phyloP scores from a whole-genome alignment of 2,329 filamentous ascomycete species.

The Cercospora nicotianae region DNA sequence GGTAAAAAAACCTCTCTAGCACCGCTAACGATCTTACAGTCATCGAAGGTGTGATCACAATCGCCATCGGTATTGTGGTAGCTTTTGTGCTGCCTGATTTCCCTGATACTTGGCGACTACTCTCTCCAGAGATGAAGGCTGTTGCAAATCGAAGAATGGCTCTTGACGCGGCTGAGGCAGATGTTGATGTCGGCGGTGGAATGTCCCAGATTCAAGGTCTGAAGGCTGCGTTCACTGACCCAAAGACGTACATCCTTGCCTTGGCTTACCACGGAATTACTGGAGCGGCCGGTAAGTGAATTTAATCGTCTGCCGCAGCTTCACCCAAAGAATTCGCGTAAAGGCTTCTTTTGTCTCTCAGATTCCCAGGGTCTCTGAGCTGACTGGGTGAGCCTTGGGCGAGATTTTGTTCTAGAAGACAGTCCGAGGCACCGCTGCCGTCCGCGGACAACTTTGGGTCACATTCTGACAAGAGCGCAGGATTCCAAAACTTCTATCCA shows the following conservation, averaged over 20 bases:
- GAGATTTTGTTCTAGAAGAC: too few species aligned
- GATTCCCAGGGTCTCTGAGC: too few species aligned
- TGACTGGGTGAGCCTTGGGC: too few species aligned
- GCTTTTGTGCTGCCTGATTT: constrained; percentile 52
- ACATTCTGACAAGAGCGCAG: constrained; percentile 24
- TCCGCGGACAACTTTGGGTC: too few species aligned
- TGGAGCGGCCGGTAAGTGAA: constrained; percentile 40
- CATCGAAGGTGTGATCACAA: constrained; percentile 38
- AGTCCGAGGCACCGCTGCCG: too few species aligned
- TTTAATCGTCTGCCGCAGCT: not conserved
- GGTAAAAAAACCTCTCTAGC: too few species aligned
- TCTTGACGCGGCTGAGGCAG: constrained; percentile 53
- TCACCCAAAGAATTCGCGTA: too few species aligned
- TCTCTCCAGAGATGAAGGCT: constrained; percentile 47
- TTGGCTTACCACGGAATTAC: constrained; percentile 52
- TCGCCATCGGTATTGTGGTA: constrained; percentile 30
- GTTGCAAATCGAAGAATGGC: constrained; percentile 53
- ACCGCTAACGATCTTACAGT: constrained; percentile 42
- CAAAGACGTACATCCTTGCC: constrained; percentile 53
- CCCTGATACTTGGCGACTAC: constrained; percentile 46
- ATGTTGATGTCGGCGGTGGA: constrained; percentile 50
- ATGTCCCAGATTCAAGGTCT: constrained; percentile 53
- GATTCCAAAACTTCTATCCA: constrained; percentile 60
- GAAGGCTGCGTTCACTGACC: constrained; percentile 53
- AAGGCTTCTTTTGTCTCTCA: too few species aligned